phyloP scores from a whole-genome alignment of 371 early-diverging fungal species.

The Mortierella polycephala region DNA sequence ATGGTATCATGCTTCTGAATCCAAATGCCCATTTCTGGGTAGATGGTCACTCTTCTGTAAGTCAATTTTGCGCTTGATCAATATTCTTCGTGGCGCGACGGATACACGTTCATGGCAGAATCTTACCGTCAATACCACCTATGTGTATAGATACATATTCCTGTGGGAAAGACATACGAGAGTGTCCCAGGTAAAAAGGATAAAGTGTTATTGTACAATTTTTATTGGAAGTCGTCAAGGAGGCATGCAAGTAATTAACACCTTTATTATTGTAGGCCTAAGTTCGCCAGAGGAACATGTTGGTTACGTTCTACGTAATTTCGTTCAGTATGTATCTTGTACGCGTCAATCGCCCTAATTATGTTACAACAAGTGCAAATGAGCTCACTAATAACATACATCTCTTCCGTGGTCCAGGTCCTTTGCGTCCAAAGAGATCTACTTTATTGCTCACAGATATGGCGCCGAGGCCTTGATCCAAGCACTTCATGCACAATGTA shows the following conservation, averaged over 20 bases:
- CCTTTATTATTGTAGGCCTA: constrained; percentile 4
- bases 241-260: too few relatives aligned
- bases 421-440: constrained; percentile 22
- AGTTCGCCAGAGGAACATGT: constrained; percentile 38
- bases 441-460: constrained; percentile 44
- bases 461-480: constrained; percentile 32
- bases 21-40: constrained; percentile 45
- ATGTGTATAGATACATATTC: constrained; percentile 1
- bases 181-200: constrained; percentile 11
- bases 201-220: background rate
- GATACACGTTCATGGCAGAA: background rate
- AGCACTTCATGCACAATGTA: constrained; percentile 33
- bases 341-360: background rate
- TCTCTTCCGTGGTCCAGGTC: constrained; percentile 1
- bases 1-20: constrained; percentile 30
- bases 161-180: background rate
- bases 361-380: background rate
- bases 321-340: constrained; percentile 14
- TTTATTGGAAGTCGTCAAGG: too few relatives aligned
- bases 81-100: too few relatives aligned
- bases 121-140: background rate
- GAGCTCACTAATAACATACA: background rate
- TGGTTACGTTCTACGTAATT: constrained; percentile 20
- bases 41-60: constrained; percentile 21
- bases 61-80: background rate